phyloP scores from a whole-genome alignment of 805 yeast species.

The Teunomyces cretensis region DNA sequence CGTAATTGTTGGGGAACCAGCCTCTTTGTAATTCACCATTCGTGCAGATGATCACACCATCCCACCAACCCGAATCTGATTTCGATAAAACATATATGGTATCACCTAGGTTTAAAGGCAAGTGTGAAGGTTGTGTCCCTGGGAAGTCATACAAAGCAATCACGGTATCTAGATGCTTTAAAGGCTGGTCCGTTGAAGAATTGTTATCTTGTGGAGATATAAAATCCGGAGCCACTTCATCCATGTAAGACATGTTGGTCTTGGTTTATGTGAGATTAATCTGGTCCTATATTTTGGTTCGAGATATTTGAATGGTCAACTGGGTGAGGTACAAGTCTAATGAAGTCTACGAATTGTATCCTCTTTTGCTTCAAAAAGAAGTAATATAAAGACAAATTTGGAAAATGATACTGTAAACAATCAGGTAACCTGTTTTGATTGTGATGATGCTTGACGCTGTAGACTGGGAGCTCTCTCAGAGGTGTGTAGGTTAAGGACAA shows the following conservation, averaged over 20 bases:
- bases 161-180: slow-evolving; percentile 54
- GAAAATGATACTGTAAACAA: too few species aligned
- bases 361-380: too few species aligned
- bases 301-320: neutral
- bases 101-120: slow-evolving; percentile 63
- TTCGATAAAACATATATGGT: slow-evolving; percentile 67
- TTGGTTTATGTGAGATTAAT: neutral
- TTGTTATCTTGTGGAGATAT: slow-evolving; percentile 29
- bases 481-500: neutral
- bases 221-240: slow-evolving; percentile 43
- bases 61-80: slow-evolving; percentile 81
- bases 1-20: slow-evolving; percentile 79
- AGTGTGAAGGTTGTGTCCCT: slow-evolving; percentile 50
- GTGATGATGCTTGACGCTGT: too few species aligned
- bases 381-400: too few species aligned
- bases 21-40: slow-evolving; percentile 57
- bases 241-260: slow-evolving; percentile 19
- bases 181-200: slow-evolving; percentile 18
- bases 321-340: too few species aligned
- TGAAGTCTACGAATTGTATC: too few species aligned
- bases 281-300: neutral
- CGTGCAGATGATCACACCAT: slow-evolving; percentile 51
- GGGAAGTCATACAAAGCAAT: slow-evolving; percentile 57
- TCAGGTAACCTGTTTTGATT: too few species aligned
- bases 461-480: too few species aligned